Base-by-base conservation (phyloP, 2,329 filamentous ascomycete genomes). In the Fusarium virguliforme region DNA sequence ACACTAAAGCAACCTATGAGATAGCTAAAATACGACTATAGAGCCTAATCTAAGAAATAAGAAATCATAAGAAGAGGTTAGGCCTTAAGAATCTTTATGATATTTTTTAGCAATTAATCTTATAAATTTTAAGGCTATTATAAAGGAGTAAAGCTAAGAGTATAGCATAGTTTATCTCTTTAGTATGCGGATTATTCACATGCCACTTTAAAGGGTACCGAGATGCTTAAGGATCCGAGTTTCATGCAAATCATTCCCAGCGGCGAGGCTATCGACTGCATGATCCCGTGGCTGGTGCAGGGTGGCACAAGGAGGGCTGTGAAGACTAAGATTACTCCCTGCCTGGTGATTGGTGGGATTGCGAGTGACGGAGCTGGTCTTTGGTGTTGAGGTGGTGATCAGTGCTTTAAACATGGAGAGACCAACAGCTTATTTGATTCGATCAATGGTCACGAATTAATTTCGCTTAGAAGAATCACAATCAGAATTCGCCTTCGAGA, bases 181-280 rank as follows among this genome's bases (percentile, higher is more conserved):
- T 24, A 24, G 22, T 24, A 24, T 24, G 22, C 22, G 22, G 22
- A 24, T 24, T 24, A 24, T 24, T 24, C 22, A 24, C 4, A 24
- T 24, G 22, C 22, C 22, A 24, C 22, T 24, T 24, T 24, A 3
- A 24, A 63, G 13, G 76, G 73, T 1, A 62, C 74, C 13, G 65
- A 63, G 22, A 74, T 67, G 24, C 63, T 80, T 30, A 53, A 74
- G 68, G 68, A 70, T 26, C 50, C 61, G 6, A 72, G 76, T 24
- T 37, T 57, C 12, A 40, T 22, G 6, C 30, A 57, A 10, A 57
- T 37, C 9, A n/a, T 57, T 5, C 24, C 54, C 6, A 8, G 54
- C 35, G 54, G 37, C 4, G 38, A 43, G n/a, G 54, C 43, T 41
- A 32, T 12, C 10, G 28, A 57, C 26, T 43, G 12, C 10, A 32